phyloP scores from a whole-genome alignment of 2,329 filamentous ascomycete species.

The Triangularia setosa region DNA sequence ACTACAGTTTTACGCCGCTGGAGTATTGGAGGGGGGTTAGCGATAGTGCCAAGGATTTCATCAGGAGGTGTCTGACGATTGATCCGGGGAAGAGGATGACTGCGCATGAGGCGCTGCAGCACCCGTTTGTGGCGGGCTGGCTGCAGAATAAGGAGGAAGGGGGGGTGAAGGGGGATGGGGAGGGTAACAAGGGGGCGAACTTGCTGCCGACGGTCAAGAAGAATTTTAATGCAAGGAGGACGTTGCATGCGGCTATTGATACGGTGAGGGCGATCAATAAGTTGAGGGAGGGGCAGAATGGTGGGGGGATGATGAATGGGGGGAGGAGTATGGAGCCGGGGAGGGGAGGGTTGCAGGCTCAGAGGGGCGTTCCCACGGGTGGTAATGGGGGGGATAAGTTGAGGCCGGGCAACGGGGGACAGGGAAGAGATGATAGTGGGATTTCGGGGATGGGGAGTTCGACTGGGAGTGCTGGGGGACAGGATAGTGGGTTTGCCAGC shows the following conservation, averaged over 20 bases:
- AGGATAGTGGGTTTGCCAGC: constrained; percentile 39
- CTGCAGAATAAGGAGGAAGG: constrained; percentile 33
- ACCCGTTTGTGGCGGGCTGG: constrained; percentile 59
- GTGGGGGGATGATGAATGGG: constrained; percentile 57
- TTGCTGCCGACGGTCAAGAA: constrained; percentile 66
- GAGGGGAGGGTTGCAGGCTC: background rate
- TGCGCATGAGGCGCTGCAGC: constrained; percentile 71
- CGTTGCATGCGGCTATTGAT: constrained; percentile 66
- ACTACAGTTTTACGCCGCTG: constrained; percentile 90
- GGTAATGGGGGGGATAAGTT: background rate
- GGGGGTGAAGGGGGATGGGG: constrained; percentile 35
- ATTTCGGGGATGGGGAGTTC: constrained; percentile 30
- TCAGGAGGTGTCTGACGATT: constrained; percentile 84
- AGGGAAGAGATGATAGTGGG: constrained; percentile 40
- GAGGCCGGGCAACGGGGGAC: constrained; percentile 30
- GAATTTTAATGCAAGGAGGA: constrained; percentile 69
- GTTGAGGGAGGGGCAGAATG: constrained; percentile 55
- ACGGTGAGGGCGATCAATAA: constrained; percentile 70
- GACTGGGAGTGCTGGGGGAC: constrained; percentile 19
- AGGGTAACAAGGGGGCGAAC: constrained; percentile 50
- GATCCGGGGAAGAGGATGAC: constrained; percentile 86
- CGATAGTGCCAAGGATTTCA: constrained; percentile 81
- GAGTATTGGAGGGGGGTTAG: constrained; percentile 98
- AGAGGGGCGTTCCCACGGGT: background rate
- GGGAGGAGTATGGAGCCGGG: constrained; percentile 31